These are phyloP conservation scores for Mycena chlorophos DNA, from an alignment of 768 basidiomycete species.

Conservation along the genomic window DNA sequence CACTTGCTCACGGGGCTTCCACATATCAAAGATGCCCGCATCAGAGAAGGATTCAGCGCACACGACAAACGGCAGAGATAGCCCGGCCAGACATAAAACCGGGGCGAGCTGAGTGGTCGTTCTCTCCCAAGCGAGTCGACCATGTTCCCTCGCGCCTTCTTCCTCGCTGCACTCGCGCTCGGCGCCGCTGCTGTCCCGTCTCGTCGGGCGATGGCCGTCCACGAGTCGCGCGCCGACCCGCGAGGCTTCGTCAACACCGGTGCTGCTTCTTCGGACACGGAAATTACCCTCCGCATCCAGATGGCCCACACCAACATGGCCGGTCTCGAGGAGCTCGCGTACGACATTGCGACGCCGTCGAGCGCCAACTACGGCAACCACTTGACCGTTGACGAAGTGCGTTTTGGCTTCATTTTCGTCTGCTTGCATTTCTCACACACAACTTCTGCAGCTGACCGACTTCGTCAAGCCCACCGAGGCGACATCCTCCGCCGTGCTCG, in stretches of 20 bases:
- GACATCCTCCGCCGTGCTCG: conserved; percentile 30
- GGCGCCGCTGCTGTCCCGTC: conserved; percentile 16
- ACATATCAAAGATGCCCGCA: too few relatives aligned
- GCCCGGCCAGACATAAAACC: too few relatives aligned
- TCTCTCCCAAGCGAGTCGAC: too few relatives aligned
- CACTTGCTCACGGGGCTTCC: too few relatives aligned
- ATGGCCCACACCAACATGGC: conserved; percentile 25
- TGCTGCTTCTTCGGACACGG: neutral
- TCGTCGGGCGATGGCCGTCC: conserved; percentile 3
- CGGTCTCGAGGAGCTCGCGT: conserved; percentile 28
- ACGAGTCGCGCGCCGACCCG: neutral
- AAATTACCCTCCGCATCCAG: conserved; percentile 29
- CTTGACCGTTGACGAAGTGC: conserved; percentile 29
- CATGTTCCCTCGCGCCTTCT: too few relatives aligned
- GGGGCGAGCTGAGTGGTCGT: too few relatives aligned
- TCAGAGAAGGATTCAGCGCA: too few relatives aligned
- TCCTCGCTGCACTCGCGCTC: neutral
- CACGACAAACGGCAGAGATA: too few relatives aligned
- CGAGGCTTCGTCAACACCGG: neutral
- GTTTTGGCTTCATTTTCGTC: neutral
- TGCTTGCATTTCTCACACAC: neutral
- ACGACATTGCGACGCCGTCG: conserved; percentile 23
- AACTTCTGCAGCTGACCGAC: neutral
- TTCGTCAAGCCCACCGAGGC: conserved; percentile 1
- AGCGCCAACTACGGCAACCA: conserved; percentile 23